Evolutionary conservation across 768 basidiomycete genomes (phyloP), one percentile per base, ranked within the genome.

Genomic region (Mycena haematopus): DNA sequence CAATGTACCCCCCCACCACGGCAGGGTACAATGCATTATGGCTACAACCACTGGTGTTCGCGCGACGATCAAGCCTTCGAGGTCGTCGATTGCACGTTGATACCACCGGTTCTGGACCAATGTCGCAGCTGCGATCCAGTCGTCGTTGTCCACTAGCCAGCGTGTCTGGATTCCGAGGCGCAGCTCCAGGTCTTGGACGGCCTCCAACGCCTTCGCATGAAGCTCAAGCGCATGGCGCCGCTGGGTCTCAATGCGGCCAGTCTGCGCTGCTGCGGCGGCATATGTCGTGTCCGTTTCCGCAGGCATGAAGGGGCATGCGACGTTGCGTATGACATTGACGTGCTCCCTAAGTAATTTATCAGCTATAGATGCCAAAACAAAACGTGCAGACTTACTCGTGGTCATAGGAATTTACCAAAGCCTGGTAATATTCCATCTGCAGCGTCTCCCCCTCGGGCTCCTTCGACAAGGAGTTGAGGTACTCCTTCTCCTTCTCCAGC

Each of bases 41-140:
- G n/a, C n/a, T n/a, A n/a, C n/a, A n/a, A n/a, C n/a, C n/a, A 11
- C 13, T 38, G n/a, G n/a, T n/a, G n/a, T n/a, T n/a, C 62, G 51
- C 4, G 64, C 55, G 6, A 69, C 66, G 4, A 71, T 59, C 33
- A 69, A 42, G 3, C 62, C 56, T 42, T 70, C 67, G 17, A 71
- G 36, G n/a, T 62, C 47, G 54, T 71, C 70, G 9, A 71, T 15
- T 11, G 66, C 63, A 15, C 50, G 42, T 17, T 50, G 69, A 56
- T 66, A 69, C 6, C 58, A 52, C 14, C 58, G 46, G 17, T 33
- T 17, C 35, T 45, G 9, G 17, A 70, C 61, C 25, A 65, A 35
- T 13, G 47, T 33, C 3, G 31, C 63, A 2, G 63, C 60, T 4
- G 19, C 52, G 25, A 61, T 22, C 71, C 72, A 72, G 21, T 70